Evolutionary conservation across 2,329 filamentous ascomycete species (phyloP).

Genomic region (Macrophomina tecta): DNA sequence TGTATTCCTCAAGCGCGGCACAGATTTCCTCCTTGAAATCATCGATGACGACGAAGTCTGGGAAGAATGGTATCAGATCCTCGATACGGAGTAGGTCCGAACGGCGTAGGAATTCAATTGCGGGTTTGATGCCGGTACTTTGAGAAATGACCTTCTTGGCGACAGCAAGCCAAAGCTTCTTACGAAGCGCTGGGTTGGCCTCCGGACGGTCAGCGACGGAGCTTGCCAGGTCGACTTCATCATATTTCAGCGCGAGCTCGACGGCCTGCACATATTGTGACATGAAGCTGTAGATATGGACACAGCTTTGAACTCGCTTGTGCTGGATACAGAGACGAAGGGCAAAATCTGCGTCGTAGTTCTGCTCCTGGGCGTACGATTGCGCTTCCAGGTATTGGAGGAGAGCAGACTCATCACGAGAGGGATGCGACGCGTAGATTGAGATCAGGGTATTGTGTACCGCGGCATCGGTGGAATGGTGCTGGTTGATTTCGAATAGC

Average conservation of each 20-base stretch:
- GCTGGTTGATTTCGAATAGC: conserved; percentile 88
- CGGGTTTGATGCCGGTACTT: conserved; percentile 79
- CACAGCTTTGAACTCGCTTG: conserved; percentile 88
- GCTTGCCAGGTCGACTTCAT: conserved; percentile 87
- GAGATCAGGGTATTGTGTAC: conserved; percentile 97
- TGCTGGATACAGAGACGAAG: conserved; percentile 94
- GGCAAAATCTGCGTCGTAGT: conserved; percentile 95
- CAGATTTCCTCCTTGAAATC: conserved; percentile 99
- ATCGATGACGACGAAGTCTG: conserved; percentile 97
- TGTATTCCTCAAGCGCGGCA: conserved; percentile 89
- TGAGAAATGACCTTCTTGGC: conserved; percentile 92
- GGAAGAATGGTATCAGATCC: conserved; percentile 97
- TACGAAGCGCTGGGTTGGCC: conserved; percentile 76
- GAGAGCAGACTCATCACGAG: conserved; percentile 82
- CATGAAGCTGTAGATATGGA: conserved; percentile 98
- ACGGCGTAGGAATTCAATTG: conserved; percentile 90
- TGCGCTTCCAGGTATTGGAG: conserved; percentile 90
- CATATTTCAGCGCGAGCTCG: conserved; percentile 86
- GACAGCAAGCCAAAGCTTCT: conserved; percentile 94
- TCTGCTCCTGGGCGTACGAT: conserved; percentile 72
- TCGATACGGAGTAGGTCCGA: conserved; percentile 94
- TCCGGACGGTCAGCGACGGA: conserved; percentile 70
- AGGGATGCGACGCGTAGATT: conserved; percentile 87
- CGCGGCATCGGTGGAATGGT: conserved; percentile 79
- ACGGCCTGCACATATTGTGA: conserved; percentile 92